Conservation (phyloP, 305 asterid genomes). For the Lippia alba region DNA sequence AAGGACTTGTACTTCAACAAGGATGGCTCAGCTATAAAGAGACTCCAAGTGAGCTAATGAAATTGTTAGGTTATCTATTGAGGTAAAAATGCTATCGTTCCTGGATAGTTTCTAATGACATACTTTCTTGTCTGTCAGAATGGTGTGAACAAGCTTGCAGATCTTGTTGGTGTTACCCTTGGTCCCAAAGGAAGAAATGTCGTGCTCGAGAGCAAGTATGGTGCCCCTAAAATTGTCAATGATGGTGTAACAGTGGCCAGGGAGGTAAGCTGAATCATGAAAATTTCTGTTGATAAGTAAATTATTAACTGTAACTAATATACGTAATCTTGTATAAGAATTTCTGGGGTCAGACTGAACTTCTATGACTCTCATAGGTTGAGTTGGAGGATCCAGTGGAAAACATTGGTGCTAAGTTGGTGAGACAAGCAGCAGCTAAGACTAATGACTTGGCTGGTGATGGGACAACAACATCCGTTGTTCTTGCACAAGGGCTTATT, state of each 20-base stretch:
- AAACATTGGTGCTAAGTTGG: slow-evolving; percentile 71
- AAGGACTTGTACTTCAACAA: slow-evolving; percentile 60
- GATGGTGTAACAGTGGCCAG: slow-evolving; percentile 71
- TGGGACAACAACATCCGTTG: slow-evolving; percentile 74
- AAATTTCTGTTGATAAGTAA: not conserved
- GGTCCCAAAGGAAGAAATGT: slow-evolving; percentile 75
- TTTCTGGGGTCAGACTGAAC: too few species aligned
- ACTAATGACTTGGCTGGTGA: slow-evolving; percentile 80
- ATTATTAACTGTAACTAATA: too few species aligned
- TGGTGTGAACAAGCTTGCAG: slow-evolving; percentile 72
- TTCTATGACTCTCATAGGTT: slow-evolving; percentile 48
- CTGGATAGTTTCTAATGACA: not conserved
- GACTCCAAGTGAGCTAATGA: slow-evolving; percentile 48
- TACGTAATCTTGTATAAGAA: too few species aligned
- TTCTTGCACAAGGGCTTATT: slow-evolving; percentile 73
- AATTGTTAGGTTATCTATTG: not conserved
- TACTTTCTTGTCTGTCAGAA: slow-evolving; percentile 35
- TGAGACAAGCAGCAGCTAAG: slow-evolving; percentile 78
- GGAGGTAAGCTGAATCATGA: slow-evolving; percentile 47
- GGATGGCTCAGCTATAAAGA: slow-evolving; percentile 65
- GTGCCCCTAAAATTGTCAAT: slow-evolving; percentile 65
- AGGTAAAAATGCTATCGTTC: not conserved
- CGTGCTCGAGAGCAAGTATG: slow-evolving; percentile 68
- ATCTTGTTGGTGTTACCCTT: slow-evolving; percentile 69
- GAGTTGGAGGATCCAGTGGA: slow-evolving; percentile 74